Conservation (phyloP, 208 protist species). For the Trichomonas tenax region DNA sequence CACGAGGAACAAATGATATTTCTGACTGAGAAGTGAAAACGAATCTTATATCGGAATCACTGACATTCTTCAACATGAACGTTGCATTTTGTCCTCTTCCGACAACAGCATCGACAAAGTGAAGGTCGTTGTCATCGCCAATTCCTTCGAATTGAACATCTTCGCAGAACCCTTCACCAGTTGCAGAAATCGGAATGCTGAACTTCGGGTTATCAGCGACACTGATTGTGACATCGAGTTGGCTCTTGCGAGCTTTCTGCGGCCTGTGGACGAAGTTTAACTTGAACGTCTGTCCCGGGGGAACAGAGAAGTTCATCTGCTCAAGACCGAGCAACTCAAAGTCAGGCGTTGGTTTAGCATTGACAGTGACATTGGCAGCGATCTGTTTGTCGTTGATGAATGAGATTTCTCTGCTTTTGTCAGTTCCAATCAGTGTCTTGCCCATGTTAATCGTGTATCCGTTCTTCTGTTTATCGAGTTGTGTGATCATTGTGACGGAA, state of each 20-base stretch:
- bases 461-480: background rate
- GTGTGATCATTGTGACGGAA: background rate
- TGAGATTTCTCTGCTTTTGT: background rate
- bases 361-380: background rate
- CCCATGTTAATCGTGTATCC: background rate
- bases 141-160: background rate
- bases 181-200: background rate
- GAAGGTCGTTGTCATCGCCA: background rate
- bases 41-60: background rate
- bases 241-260: background rate
- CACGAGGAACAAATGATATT: background rate
- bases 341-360: background rate
- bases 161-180: background rate
- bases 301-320: background rate
- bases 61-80: background rate
- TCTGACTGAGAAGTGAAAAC: background rate
- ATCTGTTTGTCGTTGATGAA: background rate
- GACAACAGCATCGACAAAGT: background rate
- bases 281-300: background rate
- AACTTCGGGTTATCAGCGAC: background rate
- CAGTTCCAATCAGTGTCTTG: background rate
- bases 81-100: background rate
- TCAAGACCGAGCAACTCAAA: background rate
- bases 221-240: background rate
- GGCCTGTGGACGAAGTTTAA: background rate